Percentiles rank a stretch among this genome's conserved stretches.
Conservation (phyloP, 2,329 filamentous ascomycete species). For the Fusarium palustre region DNA sequence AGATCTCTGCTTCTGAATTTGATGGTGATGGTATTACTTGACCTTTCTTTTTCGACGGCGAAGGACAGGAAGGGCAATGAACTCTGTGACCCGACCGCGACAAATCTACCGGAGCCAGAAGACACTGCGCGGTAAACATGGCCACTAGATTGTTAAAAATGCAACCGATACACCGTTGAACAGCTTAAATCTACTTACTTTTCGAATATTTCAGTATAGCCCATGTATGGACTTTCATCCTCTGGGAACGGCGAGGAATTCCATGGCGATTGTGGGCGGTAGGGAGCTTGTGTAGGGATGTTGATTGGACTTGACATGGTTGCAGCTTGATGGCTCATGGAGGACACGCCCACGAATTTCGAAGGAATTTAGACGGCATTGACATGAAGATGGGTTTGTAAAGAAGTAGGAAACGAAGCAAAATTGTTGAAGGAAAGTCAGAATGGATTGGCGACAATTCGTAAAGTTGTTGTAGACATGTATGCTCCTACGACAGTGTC, state of each 20-base stretch:
- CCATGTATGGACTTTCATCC: constrained; percentile 43
- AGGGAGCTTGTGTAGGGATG: constrained; percentile 36
- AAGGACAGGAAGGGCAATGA: constrained; percentile 44
- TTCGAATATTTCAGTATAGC: constrained; percentile 43
- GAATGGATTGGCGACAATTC: not conserved
- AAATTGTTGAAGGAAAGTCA: not conserved
- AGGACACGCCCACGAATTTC: not conserved
- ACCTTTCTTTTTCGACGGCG: constrained; percentile 46
- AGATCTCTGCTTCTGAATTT: constrained; percentile 53
- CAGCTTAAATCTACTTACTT: constrained; percentile 38
- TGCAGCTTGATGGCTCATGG: not conserved
- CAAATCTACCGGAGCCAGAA: constrained; percentile 46
- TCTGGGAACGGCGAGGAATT: constrained; percentile 31
- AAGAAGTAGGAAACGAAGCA: not conserved
- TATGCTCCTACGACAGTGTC: not conserved
- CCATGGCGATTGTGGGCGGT: constrained; percentile 8
- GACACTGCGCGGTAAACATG: constrained; percentile 45
- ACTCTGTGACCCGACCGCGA: constrained; percentile 35
- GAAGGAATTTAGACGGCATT: not conserved
- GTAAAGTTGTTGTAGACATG: not conserved
- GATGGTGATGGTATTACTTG: constrained; percentile 37
- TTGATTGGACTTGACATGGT: constrained; percentile 44
- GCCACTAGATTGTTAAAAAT: constrained; percentile 38
- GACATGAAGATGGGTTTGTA: not conserved
- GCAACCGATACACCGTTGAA: no score